Evolutionary conservation across 192 early-diverging fungal genomes (phyloP).

Genomic region (Chytriomyces hyalinus): DNA sequence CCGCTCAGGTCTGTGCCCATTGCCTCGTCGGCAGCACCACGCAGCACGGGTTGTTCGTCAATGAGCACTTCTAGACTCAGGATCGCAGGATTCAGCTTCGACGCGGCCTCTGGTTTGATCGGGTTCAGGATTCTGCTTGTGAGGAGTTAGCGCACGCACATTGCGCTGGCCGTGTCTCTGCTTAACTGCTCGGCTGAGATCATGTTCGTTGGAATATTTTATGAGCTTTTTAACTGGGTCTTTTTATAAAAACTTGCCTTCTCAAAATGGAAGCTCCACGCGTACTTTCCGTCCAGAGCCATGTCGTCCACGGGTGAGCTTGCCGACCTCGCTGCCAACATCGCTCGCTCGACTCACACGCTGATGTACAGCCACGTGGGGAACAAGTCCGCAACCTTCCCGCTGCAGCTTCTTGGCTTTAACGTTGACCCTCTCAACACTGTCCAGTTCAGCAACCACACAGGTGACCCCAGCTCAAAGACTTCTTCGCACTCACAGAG

Average conservation of each 20-base stretch:
- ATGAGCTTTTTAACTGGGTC: background rate
- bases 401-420: conserved; percentile 85
- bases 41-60: conserved; percentile 23
- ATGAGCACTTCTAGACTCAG: conserved; percentile 20
- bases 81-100: background rate
- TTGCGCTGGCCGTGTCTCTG: too few species aligned
- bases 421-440: conserved; percentile 94
- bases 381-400: conserved; percentile 92
- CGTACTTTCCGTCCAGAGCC: conserved; percentile 62
- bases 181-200: background rate
- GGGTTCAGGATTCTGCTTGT: conserved; percentile 18
- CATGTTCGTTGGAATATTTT: background rate
- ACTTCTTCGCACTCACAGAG: background rate
- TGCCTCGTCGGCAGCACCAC: conserved; percentile 16
- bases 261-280: conserved; percentile 21
- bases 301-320: conserved; percentile 71
- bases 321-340: conserved; percentile 23
- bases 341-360: background rate
- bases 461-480: conserved; percentile 50
- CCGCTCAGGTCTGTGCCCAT: conserved; percentile 31
- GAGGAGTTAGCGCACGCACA: background rate
- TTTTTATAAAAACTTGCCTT: background rate
- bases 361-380: conserved; percentile 31
- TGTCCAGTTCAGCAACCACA: conserved; percentile 94
- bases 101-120: background rate